A percentile compares a stretch with the other conserved stretches of the same genome.
These are phyloP conservation scores for Jimgerdemannia flammicorona DNA, from an alignment of 192 early-diverging fungal genomes.

Conservation along the genomic window DNA sequence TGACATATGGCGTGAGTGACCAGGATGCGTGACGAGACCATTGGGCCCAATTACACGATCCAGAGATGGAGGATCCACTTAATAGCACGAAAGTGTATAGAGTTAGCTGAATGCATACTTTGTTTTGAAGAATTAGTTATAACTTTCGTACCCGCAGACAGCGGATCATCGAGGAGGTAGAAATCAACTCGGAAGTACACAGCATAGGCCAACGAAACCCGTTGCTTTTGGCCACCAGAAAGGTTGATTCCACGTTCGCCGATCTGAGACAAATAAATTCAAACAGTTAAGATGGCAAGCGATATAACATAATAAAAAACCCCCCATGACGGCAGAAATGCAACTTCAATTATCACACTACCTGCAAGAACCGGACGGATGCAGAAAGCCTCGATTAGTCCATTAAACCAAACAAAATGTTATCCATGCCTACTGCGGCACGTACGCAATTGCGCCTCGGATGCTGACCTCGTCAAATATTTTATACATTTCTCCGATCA, in stretches of 20 bases:
- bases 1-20: conserved; percentile 41
- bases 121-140: no score
- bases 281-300: no score
- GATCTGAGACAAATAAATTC: conserved; percentile 7
- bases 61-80: no score
- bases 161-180: no score
- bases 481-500: conserved; percentile 48
- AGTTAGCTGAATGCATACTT: no score
- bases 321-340: no score
- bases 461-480: conserved; percentile 17
- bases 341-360: no score
- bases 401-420: conserved; percentile 60
- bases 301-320: no score
- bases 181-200: conserved; percentile 42
- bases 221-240: conserved; percentile 75
- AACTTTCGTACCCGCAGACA: no score
- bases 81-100: no score
- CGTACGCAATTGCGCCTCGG: conserved; percentile 3
- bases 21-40: conserved; percentile 76
- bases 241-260: conserved; percentile 42
- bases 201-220: conserved; percentile 76
- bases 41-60: no score
- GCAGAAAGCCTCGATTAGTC: conserved; percentile 56
- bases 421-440: conserved; percentile 25
- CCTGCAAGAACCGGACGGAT: conserved; percentile 49